Evolutionary conservation across 2,329 filamentous ascomycete species (phyloP).

Genomic region (Microsporum audouinii): DNA sequence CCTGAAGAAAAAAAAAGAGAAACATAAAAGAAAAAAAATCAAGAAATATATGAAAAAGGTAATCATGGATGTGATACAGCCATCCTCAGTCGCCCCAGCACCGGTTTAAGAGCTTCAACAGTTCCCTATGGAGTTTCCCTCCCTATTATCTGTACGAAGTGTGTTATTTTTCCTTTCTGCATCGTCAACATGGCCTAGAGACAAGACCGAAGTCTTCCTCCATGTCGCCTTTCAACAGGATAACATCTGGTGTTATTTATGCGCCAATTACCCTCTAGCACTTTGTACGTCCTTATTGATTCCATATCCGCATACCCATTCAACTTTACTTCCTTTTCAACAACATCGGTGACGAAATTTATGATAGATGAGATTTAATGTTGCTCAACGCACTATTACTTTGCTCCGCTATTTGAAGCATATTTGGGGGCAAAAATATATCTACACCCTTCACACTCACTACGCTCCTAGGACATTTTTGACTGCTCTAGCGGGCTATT

Average conservation of each 20-base stretch:
- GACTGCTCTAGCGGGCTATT: neutral
- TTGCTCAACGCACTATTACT: conserved; percentile 6
- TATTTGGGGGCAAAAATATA: neutral
- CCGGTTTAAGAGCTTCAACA: neutral
- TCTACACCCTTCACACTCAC: neutral
- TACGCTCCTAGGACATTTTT: neutral
- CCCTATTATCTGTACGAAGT: neutral
- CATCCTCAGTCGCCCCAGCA: neutral
- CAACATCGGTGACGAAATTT: conserved; percentile 3
- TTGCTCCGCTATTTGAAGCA: neutral
- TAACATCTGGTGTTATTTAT: conserved; percentile 7
- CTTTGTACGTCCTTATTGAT: neutral
- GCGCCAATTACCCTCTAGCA: neutral
- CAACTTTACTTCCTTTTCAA: conserved; percentile 1
- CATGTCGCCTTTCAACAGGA: conserved; percentile 13
- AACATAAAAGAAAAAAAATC: neutral
- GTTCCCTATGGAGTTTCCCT: neutral
- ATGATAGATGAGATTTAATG: conserved; percentile 6
- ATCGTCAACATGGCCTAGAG: neutral
- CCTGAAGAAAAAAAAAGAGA: neutral
- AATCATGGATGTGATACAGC: conserved; percentile 2
- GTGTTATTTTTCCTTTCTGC: neutral
- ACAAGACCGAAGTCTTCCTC: neutral
- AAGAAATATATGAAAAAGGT: neutral
- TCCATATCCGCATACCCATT: neutral